A percentile compares a stretch with the other conserved stretches of the same genome.
phyloP scores from a whole-genome alignment of 2,329 filamentous ascomycete genomes.

The Trichoderma polysporum region DNA sequence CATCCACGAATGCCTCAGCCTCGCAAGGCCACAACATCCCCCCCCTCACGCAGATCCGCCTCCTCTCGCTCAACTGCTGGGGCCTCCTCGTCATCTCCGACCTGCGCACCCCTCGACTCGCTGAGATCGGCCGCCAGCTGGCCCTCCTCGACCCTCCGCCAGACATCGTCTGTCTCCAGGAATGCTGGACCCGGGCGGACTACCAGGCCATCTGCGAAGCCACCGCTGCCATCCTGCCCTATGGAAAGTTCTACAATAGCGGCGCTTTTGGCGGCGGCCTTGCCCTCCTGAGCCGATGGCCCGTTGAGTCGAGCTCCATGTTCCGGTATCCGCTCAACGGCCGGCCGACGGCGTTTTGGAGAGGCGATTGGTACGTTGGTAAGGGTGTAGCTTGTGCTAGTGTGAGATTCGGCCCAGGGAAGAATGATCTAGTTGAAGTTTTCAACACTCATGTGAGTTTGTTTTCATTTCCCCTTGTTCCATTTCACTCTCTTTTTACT shows the following conservation, averaged over 20 bases:
- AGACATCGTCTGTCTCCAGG: slow-evolving; percentile 88
- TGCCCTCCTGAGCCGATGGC: slow-evolving; percentile 87
- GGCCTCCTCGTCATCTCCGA: slow-evolving; percentile 85
- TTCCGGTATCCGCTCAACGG: slow-evolving; percentile 86
- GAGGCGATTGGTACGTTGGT: slow-evolving; percentile 94
- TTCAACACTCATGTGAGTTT: slow-evolving; percentile 80
- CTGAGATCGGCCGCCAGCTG: slow-evolving; percentile 80
- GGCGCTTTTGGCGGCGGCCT: slow-evolving; percentile 88
- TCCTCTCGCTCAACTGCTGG: slow-evolving; percentile 96
- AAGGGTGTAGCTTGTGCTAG: slow-evolving; percentile 87
- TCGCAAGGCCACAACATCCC: slow-evolving; percentile 17
- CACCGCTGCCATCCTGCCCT: slow-evolving; percentile 73
- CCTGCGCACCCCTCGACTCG: slow-evolving; percentile 72
- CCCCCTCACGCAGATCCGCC: slow-evolving; percentile 58
- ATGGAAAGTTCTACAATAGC: slow-evolving; percentile 89
- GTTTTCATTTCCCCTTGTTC: not conserved
- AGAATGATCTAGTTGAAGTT: slow-evolving; percentile 74
- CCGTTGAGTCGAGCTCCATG: slow-evolving; percentile 88
- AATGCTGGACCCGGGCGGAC: slow-evolving; percentile 88
- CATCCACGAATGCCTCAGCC: slow-evolving; percentile 22
- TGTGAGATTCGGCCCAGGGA: slow-evolving; percentile 66
- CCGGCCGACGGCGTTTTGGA: slow-evolving; percentile 86
- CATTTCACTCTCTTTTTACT: not conserved
- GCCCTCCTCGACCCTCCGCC: slow-evolving; percentile 66
- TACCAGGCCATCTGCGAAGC: slow-evolving; percentile 74